These are phyloP conservation scores for Ceratocystis lukuohia DNA, from an alignment of 2,329 filamentous ascomycete genomes.

Conservation along the genomic window DNA sequence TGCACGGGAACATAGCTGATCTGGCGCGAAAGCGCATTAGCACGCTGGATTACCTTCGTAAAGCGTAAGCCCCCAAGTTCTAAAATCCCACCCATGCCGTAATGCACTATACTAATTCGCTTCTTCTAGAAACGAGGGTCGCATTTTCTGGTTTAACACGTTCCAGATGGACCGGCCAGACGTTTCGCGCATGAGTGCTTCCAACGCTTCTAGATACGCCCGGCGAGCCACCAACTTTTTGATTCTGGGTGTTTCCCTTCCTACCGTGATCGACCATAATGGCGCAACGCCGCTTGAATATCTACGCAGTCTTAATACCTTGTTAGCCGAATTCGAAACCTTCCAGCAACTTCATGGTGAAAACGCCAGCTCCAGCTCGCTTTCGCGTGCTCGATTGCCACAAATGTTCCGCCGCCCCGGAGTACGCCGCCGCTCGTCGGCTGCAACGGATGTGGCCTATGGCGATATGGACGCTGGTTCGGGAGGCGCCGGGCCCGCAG, in stretches of 20 bases:
- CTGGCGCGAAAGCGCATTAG: constrained; percentile 84
- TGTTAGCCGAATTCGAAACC: constrained; percentile 82
- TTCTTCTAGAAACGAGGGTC: constrained; percentile 63
- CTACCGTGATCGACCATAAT: constrained; percentile 78
- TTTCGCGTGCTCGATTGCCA: constrained; percentile 66
- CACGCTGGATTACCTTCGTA: constrained; percentile 82
- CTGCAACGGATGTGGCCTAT: constrained; percentile 30
- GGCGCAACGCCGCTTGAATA: constrained; percentile 70
- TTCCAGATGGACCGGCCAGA: constrained; percentile 78
- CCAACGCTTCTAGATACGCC: constrained; percentile 69
- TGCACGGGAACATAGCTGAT: constrained; percentile 61
- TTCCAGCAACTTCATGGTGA: constrained; percentile 81
- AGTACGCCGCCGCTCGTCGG: constrained; percentile 39
- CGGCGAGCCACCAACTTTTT: constrained; percentile 89
- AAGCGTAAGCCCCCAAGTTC: constrained; percentile 50
- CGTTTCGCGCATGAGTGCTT: constrained; percentile 69
- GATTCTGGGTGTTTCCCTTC: constrained; percentile 80
- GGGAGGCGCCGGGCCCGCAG: constrained; percentile 23
- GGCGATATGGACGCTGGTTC: constrained; percentile 25
- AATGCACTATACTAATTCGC: background rate
- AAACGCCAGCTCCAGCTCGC: constrained; percentile 54
- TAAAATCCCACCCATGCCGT: background rate
- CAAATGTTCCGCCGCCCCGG: constrained; percentile 65
- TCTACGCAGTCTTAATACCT: constrained; percentile 68
- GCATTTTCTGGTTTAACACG: constrained; percentile 97